A percentile compares a stretch with the other conserved stretches of the same genome.
phyloP scores from a whole-genome alignment of 495 filamentous ascomycete species.

The Stereocaulon alpinum region DNA sequence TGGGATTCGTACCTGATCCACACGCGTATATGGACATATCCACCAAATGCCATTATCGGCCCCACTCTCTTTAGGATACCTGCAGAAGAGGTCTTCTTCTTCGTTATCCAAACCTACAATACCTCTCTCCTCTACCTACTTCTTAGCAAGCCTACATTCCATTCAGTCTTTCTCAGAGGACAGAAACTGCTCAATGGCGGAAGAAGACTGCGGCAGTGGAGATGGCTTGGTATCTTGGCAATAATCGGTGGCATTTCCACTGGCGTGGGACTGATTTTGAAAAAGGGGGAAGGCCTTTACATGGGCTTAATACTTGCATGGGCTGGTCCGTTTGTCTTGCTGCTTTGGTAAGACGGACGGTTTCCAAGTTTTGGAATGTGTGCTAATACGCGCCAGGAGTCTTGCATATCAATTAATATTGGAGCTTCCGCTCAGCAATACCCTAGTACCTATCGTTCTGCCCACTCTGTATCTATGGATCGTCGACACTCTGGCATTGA shows the following conservation, averaged over 20 bases:
- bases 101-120: constrained; percentile 64
- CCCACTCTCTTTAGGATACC: constrained; percentile 48
- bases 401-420: constrained; percentile 50
- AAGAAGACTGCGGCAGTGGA: constrained; percentile 16
- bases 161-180: constrained; percentile 41
- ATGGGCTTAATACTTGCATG: constrained; percentile 57
- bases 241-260: constrained; percentile 29
- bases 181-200: constrained; percentile 18
- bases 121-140: constrained; percentile 55
- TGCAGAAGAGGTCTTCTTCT: constrained; percentile 61
- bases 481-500: constrained; percentile 52
- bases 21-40: constrained; percentile 57
- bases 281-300: constrained; percentile 43
- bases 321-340: constrained; percentile 49
- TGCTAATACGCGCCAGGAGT: constrained; percentile 24
- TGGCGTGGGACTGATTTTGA: constrained; percentile 32
- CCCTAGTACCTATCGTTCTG: constrained; percentile 43
- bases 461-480: constrained; percentile 60
- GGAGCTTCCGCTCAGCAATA: constrained; percentile 40
- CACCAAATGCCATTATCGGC: constrained; percentile 46
- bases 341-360: constrained; percentile 41
- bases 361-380: too few species aligned
- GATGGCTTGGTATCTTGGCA: constrained; percentile 31
- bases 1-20: constrained; percentile 64
- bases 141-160: constrained; percentile 50